phyloP scores from a whole-genome alignment of 352 stramenopile species.

The Globisporangium splendens region DNA sequence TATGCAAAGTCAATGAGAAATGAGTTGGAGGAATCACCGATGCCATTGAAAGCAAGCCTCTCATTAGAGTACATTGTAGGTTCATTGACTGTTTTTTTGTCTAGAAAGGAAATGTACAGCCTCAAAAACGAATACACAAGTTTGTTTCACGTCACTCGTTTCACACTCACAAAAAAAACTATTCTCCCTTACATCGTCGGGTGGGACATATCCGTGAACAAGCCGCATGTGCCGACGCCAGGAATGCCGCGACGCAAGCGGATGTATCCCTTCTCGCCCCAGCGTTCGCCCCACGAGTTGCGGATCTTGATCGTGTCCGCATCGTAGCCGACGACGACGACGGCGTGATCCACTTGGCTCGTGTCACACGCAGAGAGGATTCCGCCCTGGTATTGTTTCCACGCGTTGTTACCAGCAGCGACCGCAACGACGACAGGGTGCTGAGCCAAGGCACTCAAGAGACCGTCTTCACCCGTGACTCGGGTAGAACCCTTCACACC shows the following conservation, averaged over 20 bases:
- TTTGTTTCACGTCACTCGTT: too few relatives aligned
- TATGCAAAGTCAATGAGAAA: too few relatives aligned
- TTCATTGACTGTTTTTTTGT: too few relatives aligned
- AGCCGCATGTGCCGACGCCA: conserved; percentile 47
- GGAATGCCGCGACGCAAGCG: conserved; percentile 78
- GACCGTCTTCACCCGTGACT: conserved; percentile 40
- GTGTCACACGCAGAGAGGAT: conserved; percentile 77
- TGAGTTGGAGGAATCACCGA: too few relatives aligned
- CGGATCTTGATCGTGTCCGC: conserved; percentile 91
- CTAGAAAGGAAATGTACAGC: too few relatives aligned
- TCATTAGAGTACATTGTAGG: too few relatives aligned
- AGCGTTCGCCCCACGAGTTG: conserved; percentile 96
- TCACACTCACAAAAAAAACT: too few relatives aligned
- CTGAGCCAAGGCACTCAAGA: conserved; percentile 82
- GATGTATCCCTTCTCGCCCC: conserved; percentile 94
- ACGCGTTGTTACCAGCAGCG: conserved; percentile 88
- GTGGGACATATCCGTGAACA: conserved; percentile 53
- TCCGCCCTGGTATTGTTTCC: conserved; percentile 95
- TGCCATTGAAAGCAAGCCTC: too few relatives aligned
- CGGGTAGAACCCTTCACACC: too few relatives aligned
- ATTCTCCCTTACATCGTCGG: conserved; percentile 19
- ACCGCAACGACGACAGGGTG: conserved; percentile 94
- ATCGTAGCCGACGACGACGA: conserved; percentile 95
- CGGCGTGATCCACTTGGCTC: conserved; percentile 93
- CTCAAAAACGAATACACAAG: too few relatives aligned